A percentile compares a stretch with the other conserved stretches of the same genome.
Evolutionary conservation across 257 asterid genomes (phyloP).

Genomic region (Fraxinus americana): DNA sequence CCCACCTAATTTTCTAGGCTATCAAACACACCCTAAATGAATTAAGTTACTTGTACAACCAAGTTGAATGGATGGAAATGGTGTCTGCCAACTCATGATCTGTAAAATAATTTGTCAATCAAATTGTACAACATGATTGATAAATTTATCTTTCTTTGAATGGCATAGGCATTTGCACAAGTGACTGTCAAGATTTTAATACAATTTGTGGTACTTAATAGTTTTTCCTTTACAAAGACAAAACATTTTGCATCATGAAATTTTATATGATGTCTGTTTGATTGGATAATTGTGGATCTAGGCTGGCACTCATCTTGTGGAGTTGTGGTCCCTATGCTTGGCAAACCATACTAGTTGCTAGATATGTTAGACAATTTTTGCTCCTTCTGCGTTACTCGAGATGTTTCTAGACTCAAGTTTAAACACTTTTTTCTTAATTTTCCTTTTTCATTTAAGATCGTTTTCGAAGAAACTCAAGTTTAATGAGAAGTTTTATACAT

Average conservation of each 20-base stretch:
- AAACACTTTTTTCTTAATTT: no score
- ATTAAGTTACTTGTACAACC: no score
- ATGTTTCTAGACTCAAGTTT: no score
- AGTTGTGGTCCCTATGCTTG: not conserved
- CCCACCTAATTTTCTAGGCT: no score
- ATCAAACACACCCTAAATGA: no score
- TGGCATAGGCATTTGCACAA: slow-evolving; percentile 23
- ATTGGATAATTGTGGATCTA: not conserved
- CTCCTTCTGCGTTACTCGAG: not conserved
- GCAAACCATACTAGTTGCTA: not conserved
- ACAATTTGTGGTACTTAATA: slow-evolving; percentile 8
- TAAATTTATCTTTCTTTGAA: not conserved
- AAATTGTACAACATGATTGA: no score
- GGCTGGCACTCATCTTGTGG: not conserved
- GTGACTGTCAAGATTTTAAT: slow-evolving; percentile 17
- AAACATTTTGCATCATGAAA: not conserved
- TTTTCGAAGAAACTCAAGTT: no score
- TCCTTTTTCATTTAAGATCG: no score
- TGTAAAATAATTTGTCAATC: no score
- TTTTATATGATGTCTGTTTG: not conserved
- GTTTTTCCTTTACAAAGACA: not conserved
- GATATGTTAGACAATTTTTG: not conserved
- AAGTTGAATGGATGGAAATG: no score
- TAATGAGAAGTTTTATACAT: no score
- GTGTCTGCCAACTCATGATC: no score